Evolutionary conservation across 371 early-diverging fungal genomes (phyloP).

Genomic region (Syncephalis fuscata): DNA sequence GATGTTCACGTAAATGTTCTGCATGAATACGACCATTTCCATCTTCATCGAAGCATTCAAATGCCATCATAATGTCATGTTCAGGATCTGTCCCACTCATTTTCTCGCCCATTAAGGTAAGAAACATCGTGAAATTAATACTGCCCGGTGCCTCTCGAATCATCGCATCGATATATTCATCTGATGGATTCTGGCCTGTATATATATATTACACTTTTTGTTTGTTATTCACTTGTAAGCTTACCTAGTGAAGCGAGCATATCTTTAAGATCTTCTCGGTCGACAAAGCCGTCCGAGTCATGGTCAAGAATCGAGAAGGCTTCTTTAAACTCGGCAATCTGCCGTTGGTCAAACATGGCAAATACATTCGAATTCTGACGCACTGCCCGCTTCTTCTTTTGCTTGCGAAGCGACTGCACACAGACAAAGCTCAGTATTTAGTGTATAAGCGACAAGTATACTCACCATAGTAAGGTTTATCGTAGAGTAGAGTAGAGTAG

Average conservation of each 20-base stretch:
- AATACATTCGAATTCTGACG: conserved; percentile 98
- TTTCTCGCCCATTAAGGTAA: conserved; percentile 90
- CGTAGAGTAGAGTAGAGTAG: too few relatives aligned
- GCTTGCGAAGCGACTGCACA: conserved; percentile 17
- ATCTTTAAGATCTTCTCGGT: conserved; percentile 75
- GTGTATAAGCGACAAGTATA: too few relatives aligned
- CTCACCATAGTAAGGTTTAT: too few relatives aligned
- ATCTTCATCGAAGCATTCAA: conserved; percentile 75
- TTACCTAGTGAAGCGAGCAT: conserved; percentile 62
- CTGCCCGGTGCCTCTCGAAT: conserved; percentile 70
- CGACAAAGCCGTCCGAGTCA: conserved; percentile 73
- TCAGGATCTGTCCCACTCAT: conserved; percentile 78
- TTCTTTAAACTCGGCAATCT: conserved; percentile 90
- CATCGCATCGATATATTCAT: conserved; percentile 81
- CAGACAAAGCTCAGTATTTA: too few relatives aligned
- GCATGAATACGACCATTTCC: conserved; percentile 69
- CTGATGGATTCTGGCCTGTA: conserved; percentile 61
- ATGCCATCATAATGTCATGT: conserved; percentile 67
- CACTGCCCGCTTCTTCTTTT: conserved; percentile 63
- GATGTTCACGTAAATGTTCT: conserved; percentile 59
- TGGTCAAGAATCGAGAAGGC: conserved; percentile 90
- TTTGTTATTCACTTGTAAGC: conserved; percentile 7
- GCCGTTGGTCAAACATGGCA: conserved; percentile 94
- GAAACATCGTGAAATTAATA: conserved; percentile 86
- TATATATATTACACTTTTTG: background rate